Conservation (phyloP, 2,329 filamentous ascomycete genomes). For the Stenocarpella maydis region DNA sequence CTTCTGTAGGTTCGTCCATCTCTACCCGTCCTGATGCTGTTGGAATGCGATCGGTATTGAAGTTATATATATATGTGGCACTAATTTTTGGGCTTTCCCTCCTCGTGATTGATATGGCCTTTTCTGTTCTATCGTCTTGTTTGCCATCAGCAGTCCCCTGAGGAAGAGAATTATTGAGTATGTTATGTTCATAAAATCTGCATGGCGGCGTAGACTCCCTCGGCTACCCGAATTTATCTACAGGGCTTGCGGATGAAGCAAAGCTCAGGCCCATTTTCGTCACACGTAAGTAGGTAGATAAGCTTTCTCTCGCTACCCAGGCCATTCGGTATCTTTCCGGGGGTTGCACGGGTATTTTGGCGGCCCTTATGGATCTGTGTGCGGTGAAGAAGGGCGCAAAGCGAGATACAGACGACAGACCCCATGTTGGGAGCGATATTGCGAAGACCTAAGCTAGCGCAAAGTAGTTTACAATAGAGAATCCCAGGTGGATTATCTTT, state of each 20-base stretch:
- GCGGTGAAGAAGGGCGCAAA: background rate
- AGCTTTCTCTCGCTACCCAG: background rate
- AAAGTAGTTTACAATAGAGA: background rate
- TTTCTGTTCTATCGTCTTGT: background rate
- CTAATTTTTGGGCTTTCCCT: too few relatives aligned
- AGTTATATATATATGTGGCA: too few relatives aligned
- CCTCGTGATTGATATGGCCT: background rate
- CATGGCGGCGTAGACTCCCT: too few relatives aligned
- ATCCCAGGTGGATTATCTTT: background rate
- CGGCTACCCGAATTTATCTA: background rate
- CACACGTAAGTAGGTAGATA: too few relatives aligned
- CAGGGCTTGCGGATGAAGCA: background rate
- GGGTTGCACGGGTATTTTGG: too few relatives aligned
- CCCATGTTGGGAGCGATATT: too few relatives aligned
- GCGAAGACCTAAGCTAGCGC: background rate
- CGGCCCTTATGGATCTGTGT: background rate
- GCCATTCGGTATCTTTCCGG: background rate
- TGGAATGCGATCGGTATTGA: background rate
- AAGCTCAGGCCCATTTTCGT: background rate
- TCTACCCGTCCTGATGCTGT: background rate
- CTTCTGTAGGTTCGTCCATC: background rate
- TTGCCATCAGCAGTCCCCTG: background rate
- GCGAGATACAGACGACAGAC: too few relatives aligned
- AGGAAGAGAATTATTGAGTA: background rate
- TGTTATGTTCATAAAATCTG: too few relatives aligned